A percentile compares a stretch with the other conserved stretches of the same genome.
These are phyloP conservation scores for Lactarius akahatsu DNA, from an alignment of 768 basidiomycete genomes.

Conservation along the genomic window DNA sequence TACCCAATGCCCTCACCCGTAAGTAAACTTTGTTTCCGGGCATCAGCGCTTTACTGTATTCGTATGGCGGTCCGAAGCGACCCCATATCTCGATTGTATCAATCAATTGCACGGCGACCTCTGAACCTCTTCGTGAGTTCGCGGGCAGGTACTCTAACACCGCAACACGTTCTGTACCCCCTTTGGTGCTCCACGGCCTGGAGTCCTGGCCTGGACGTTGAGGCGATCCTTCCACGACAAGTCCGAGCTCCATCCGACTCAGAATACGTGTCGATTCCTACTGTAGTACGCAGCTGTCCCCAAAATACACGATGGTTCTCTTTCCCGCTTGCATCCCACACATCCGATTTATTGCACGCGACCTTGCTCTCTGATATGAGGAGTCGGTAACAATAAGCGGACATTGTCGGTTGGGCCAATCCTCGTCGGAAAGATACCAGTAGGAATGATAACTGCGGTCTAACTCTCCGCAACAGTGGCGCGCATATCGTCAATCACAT, in stretches of 20 bases:
- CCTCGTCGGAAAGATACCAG: background rate
- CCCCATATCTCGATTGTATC: slow-evolving; percentile 28
- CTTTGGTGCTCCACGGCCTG: slow-evolving; percentile 14
- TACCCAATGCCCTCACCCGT: slow-evolving; percentile 1
- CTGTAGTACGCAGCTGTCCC: background rate
- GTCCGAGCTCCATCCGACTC: slow-evolving; percentile 4
- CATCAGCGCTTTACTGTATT: slow-evolving; percentile 27
- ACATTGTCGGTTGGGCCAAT: slow-evolving; percentile 1
- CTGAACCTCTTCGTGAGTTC: slow-evolving; percentile 15
- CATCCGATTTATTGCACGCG: background rate
- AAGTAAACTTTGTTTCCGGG: slow-evolving; percentile 24
- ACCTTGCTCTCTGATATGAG: background rate
- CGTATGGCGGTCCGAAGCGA: slow-evolving; percentile 24
- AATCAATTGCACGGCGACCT: slow-evolving; percentile 26
- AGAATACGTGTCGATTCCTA: slow-evolving; percentile 11
- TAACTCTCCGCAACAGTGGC: slow-evolving; percentile 15
- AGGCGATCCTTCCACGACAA: slow-evolving; percentile 13
- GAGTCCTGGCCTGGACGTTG: slow-evolving; percentile 3
- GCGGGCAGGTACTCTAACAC: slow-evolving; percentile 7
- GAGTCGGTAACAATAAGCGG: slow-evolving; percentile 13
- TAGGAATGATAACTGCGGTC: background rate
- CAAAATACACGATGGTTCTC: background rate
- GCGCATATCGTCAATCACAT: slow-evolving; percentile 5
- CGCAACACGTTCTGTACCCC: slow-evolving; percentile 4
- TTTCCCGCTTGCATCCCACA: background rate